Evolutionary conservation across 2,329 filamentous ascomycete species (phyloP), one percentile per base, ranked within the genome.

Genomic region (Diaporthe australafricana): DNA sequence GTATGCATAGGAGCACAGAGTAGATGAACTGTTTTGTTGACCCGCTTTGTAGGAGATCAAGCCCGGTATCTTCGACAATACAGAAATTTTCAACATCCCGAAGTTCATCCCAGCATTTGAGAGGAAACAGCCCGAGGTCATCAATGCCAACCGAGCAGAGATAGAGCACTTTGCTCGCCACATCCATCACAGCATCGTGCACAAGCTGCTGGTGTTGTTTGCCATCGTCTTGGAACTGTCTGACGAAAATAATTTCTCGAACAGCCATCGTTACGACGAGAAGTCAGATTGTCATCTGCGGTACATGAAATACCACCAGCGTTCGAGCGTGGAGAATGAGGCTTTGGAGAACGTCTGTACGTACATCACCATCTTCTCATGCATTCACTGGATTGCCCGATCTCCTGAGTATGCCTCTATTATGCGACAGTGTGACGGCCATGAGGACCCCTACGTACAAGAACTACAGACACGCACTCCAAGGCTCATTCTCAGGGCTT

Each of bases 271-370:
- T 8, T 91, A 90, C 75, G 83, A 88, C 2, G 81, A 85, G 62
- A 81, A 85, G 45, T 85, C 85, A 56, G 88, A 90, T 74, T 87
- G 87, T 67, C 87, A 90, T 75, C 82, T 90, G 42, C 85, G 89
- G 9, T 90, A 90, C 78, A 90, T 90, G 88, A 85, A 88, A 72
- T 90, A 90, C 75, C 83, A 85, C 70, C 81, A 81, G 0, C 84
- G 87, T 16, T 83, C 82, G 0, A 75, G 79, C 5, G 84, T 85
- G 20, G 83, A 85, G 38, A 88, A 87, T 77, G 53, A 74, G 12
- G 76, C 75, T 32, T 38, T 55, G 20, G 52, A 55, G 52, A 55
- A 55, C 20, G 52, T 55, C 11, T 55, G 52, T 55, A 38, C 7
- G 52, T 22, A 11, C 4, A 35, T 7, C 22, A 2, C 17, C 1